Percentiles rank a stretch among this genome's conserved stretches.
Conservation (phyloP, 495 filamentous ascomycete genomes). For the Lasiosphaeriaceae sp. region DNA sequence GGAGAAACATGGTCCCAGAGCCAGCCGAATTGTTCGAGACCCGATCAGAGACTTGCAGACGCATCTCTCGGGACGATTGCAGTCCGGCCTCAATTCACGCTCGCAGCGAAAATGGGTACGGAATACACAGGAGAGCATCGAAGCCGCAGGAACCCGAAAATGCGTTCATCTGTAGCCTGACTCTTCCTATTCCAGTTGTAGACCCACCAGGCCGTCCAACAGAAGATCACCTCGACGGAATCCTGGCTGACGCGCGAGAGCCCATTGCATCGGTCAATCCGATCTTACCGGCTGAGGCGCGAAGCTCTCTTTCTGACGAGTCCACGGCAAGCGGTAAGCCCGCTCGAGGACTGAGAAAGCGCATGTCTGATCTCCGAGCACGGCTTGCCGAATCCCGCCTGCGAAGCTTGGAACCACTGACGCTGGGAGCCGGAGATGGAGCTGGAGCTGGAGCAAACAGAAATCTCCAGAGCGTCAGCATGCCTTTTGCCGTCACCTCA, state of each 20-base stretch:
- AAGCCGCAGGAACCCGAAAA: not conserved
- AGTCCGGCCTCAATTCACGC: not conserved
- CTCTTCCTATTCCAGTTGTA: not conserved
- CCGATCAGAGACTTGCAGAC: not conserved
- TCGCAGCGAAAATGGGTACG: not conserved
- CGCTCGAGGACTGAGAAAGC: constrained; percentile 16
- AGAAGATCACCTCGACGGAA: not conserved
- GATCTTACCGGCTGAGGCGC: constrained; percentile 2
- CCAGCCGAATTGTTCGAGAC: not conserved
- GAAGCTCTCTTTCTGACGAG: constrained; percentile 10
- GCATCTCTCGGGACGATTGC: not conserved
- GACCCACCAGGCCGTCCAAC: not conserved
- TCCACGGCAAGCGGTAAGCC: constrained; percentile 11
- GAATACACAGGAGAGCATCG: not conserved
- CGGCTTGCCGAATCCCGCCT: constrained; percentile 17
- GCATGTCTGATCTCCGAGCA: constrained; percentile 20
- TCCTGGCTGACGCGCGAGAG: not conserved
- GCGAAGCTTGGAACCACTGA: not conserved
- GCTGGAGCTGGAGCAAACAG: not conserved
- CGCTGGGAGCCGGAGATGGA: too few species aligned
- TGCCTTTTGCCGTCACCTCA: not conserved
- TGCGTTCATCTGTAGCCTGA: not conserved
- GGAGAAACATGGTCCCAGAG: not conserved
- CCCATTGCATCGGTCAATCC: not conserved
- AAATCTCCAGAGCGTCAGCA: not conserved